Evolutionary conservation across 257 asterid genomes (phyloP), one percentile per base, ranked within the genome.

Genomic region (Avicennia marina): DNA sequence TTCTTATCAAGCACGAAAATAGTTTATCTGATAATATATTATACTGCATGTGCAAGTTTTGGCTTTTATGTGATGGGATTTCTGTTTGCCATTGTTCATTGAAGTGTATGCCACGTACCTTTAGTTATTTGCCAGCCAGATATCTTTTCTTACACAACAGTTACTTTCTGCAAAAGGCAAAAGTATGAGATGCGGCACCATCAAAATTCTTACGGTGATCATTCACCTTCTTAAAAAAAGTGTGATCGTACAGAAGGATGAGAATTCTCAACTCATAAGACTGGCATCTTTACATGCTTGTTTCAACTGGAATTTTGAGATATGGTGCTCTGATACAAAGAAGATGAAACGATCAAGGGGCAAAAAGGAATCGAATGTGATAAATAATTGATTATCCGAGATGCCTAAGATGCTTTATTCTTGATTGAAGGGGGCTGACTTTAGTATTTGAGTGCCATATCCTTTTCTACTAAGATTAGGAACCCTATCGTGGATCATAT

Each of bases 341-440:
- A 56, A 49, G 62, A 51, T 42, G 63, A 58, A 42, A 33, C 36
- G 39, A 43, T 53, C 56, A 41, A 44, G 41, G 24, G 38, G 42
- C 8, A 36, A 49, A 41, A 62, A 56, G 50, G 71, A 62, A 74
- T 74, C 68, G 40, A 62, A 73, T 63, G 55, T 36, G 56, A 29
- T 32, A 44, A 56, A 60, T 45, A 59, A 60, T 63, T 66, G 65
- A 45, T 47, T 52, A 38, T 64, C 41, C 4, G 21, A 41, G 2
- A 53, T 44, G 69, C 40, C 42, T 58, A 42, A 60, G 69, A 62
- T 78, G 81, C 80, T 64, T 65, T 72, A 71, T 85, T 71, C 94
- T 75, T 79, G 59, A 55, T 57, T 72, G 66, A 51, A 22, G 68
- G 70, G 75, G 75, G 85, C 77, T 81, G 94, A 80, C 87, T 77